Base-by-base conservation (phyloP, 75 land plant genomes). In the Cupressus sempervirens region DNA sequence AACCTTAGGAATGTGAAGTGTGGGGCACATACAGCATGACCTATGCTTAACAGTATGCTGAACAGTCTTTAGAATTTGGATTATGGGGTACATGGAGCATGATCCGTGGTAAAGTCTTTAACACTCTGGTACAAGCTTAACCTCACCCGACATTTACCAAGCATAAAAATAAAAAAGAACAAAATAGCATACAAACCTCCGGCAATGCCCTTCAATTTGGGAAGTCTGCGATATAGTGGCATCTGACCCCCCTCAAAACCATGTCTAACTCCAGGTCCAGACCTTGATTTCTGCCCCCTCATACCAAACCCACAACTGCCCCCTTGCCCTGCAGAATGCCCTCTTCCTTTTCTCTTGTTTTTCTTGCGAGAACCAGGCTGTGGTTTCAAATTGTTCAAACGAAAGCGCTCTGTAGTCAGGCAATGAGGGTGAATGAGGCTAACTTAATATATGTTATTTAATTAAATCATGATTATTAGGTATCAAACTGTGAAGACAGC, bases 221-320 rank as follows among this genome's bases (percentile, higher is more conserved):
- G 98, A 26, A 98, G 43, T 15, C 99, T 83, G 30, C 99, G 90
- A 82, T 98, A 96, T 30, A 98, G 91, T 3, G 99, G 99, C 92
- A 92, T 98, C 81, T 98, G 99, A 5, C 98, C 99, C 23, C 99
- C 99, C 80, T 98, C 99, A 77, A 98, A 98, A 3, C 99, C 99
- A 40, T 80, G 92, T 5, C 94, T 83, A n/a, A 96, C 97, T 12
- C 98, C 96, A 40, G 99, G 97, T 9, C 99, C 99, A 10, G 99
- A 94, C 91, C 99, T 87, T 41, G 99, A 98, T 81, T 98, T 96
- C 89, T 98, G 99, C 29, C 99, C 99, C 41, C 97, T 90, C 99
- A 98, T 98, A 0, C 99, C 99, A 86, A 98, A 98, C 72, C 99
- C 99, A 88, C 99, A 96, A 84, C 99, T 98, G 50, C 84, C 88